Base-by-base conservation (phyloP, 2,329 filamentous ascomycete species). In the Colletotrichum costaricense region DNA sequence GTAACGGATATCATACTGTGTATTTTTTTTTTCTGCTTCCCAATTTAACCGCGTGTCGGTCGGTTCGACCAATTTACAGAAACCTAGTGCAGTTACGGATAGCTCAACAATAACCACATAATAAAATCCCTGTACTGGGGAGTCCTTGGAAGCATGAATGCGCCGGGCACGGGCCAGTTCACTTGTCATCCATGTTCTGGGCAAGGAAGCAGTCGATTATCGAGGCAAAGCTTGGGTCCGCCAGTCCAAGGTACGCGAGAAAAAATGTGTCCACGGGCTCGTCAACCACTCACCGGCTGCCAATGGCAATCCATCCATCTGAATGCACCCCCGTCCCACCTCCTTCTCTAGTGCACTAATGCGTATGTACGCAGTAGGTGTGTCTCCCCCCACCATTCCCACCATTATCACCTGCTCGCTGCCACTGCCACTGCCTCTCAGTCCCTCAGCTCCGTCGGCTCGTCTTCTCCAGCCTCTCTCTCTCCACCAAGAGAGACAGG, bases 401-500 rank as follows among this genome's bases (percentile, higher is more conserved):
- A 57, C 54, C 54, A 57, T 57, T 57, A 33, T 35, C 55, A 57
- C 26, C 55, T 57, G 55, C 55, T 57, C 52, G 52, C 52, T 55
- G 49, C 49, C 24, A 11, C 12, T 57, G 52, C 68, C 68, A 33
- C 63, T 70, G 46, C 26, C 26, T 63, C 52, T 55, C 22, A 30
- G 46, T 60, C 55, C 46, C 46, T 73, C 60, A 52, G 38, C 38
- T 42, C 63, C 52, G 24, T 56, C 38, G 24, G 63, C 26, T 46
- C 22, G n/a, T 63, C 7, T 9, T 19, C 22, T 46, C 71, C 67
- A 71, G 71, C 71, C 71, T 42, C 38, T 73, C 70, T 58, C 63
- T 73, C 67, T 71, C 71, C 71, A 66, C 67, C 71, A 63, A 24
- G 56, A 73, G 67, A 71, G 71, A 67, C 67, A 73, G 67, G 49